phyloP scores from a whole-genome alignment of 2,329 filamentous ascomycete species.

The Calonectria multiphialidica region DNA sequence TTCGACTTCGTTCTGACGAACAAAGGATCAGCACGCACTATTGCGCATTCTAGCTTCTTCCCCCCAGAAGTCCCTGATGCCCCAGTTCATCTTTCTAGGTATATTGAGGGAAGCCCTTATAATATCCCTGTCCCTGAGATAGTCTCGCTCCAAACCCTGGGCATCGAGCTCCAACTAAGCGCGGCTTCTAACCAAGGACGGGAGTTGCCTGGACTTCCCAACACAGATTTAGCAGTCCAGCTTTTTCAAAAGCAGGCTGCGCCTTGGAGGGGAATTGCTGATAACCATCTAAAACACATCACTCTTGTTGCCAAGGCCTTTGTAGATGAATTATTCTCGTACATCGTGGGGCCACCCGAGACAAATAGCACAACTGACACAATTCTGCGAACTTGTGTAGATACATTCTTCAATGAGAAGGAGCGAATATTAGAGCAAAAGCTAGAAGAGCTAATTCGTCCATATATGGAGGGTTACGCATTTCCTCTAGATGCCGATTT shows the following conservation, averaged over 20 bases:
- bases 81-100: constrained; percentile 36
- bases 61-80: not conserved
- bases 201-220: constrained; percentile 55
- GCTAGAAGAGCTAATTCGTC: constrained; percentile 53
- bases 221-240: constrained; percentile 50
- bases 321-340: constrained; percentile 50
- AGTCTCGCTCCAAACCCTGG: constrained; percentile 34
- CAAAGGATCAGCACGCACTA: constrained; percentile 37
- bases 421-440: constrained; percentile 46
- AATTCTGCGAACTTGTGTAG: constrained; percentile 41
- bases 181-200: constrained; percentile 53
- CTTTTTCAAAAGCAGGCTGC: constrained; percentile 54
- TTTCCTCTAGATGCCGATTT: constrained; percentile 48
- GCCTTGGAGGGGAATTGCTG: constrained; percentile 54
- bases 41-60: constrained; percentile 9
- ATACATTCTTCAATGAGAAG: constrained; percentile 50
- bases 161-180: constrained; percentile 44
- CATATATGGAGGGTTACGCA: constrained; percentile 49
- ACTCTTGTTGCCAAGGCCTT: constrained; percentile 47
- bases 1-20: constrained; percentile 44
- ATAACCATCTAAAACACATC: constrained; percentile 50
- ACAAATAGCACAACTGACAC: constrained; percentile 34
- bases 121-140: constrained; percentile 42
- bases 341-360: constrained; percentile 43
- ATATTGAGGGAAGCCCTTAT: constrained; percentile 45